phyloP scores from a whole-genome alignment of 2,329 filamentous ascomycete genomes.

The Didymellaceae sp. region DNA sequence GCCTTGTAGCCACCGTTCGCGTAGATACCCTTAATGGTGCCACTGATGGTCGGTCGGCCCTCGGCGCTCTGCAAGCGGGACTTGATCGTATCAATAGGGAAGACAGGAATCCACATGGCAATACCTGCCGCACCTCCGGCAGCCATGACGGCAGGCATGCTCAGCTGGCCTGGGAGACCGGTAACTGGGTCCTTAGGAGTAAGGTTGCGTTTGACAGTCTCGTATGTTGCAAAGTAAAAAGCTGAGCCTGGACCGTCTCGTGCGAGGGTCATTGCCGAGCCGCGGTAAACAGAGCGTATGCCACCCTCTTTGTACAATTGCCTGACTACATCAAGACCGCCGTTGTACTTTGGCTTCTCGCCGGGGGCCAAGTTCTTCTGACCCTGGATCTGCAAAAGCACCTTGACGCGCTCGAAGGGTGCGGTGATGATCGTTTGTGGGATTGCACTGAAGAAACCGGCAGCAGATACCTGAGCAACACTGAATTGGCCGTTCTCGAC shows the following conservation, averaged over 20 bases:
- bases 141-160: constrained; percentile 79
- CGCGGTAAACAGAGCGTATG: constrained; percentile 89
- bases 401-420: constrained; percentile 98
- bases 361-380: constrained; percentile 84
- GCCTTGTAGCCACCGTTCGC: constrained; percentile 81
- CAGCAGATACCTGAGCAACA: constrained; percentile 86
- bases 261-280: constrained; percentile 86
- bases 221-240: constrained; percentile 97
- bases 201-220: constrained; percentile 87
- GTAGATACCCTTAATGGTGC: constrained; percentile 84
- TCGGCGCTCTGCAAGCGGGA: constrained; percentile 89
- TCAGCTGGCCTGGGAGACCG: constrained; percentile 79
- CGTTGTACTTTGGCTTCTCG: constrained; percentile 90
- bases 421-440: constrained; percentile 99
- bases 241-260: constrained; percentile 92
- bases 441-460: constrained; percentile 93
- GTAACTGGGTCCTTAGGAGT: constrained; percentile 77
- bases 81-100: constrained; percentile 97
- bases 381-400: constrained; percentile 96
- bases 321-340: constrained; percentile 86
- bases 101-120: constrained; percentile 99
- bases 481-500: constrained; percentile 74
- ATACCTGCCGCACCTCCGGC: constrained; percentile 91
- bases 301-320: constrained; percentile 94
- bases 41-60: constrained; percentile 79